Conservation (phyloP, 305 asterid genomes). For the Plantago lanceolata region DNA sequence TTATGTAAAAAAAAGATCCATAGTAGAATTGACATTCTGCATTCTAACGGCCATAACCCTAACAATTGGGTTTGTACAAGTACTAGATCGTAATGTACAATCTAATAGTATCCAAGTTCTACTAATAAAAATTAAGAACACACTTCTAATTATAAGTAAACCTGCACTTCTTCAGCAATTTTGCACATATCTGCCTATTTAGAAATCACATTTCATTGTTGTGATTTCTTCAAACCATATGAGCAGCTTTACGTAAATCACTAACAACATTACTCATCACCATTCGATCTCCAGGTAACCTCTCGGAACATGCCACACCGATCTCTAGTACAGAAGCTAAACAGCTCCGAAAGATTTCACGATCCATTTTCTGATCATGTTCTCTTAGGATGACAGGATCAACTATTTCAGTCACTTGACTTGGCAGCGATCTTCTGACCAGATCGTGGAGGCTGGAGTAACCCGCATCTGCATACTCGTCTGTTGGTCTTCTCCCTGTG, state of each 20-base stretch:
- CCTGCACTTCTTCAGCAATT: too few species aligned
- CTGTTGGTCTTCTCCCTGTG: constrained; percentile 3
- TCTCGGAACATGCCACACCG: background rate
- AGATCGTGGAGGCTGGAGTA: background rate
- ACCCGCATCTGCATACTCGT: background rate
- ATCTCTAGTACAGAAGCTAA: constrained; percentile 1
- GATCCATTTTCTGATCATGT: background rate
- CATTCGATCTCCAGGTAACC: background rate
- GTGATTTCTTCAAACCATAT: background rate
- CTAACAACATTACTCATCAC: background rate
- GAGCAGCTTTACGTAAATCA: background rate
- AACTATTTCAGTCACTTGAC: background rate
- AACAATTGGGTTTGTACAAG: too few species aligned
- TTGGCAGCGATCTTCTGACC: background rate
- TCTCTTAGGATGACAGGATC: background rate
- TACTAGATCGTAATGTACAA: too few species aligned
- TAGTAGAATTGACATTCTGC: too few species aligned
- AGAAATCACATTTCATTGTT: too few species aligned
- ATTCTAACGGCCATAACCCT: too few species aligned
- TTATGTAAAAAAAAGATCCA: too few species aligned
- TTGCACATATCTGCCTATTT: too few species aligned
- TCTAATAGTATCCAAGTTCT: too few species aligned
- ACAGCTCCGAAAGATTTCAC: background rate
- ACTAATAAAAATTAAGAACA: too few species aligned
- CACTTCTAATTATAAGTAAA: too few species aligned